Conservation (phyloP, 2,329 filamentous ascomycete species). For the Aschersonia sp. region DNA sequence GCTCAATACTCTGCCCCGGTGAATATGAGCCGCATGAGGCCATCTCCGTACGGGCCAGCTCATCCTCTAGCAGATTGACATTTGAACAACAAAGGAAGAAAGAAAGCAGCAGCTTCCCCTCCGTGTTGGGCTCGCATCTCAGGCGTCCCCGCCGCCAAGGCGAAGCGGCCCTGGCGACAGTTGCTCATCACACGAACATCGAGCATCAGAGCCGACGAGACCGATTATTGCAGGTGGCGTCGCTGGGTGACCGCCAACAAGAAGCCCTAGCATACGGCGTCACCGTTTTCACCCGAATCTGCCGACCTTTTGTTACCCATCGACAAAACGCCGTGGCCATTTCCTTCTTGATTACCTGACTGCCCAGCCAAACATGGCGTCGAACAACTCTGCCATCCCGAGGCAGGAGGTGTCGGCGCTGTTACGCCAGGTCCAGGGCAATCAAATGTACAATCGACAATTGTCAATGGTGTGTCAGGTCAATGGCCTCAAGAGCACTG, state of each 20-base stretch:
- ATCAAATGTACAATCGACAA: constrained; percentile 40
- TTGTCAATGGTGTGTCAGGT: constrained; percentile 63
- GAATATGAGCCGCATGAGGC: too few relatives aligned
- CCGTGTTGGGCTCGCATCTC: not conserved
- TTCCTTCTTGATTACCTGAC: not conserved
- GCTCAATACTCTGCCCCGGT: too few relatives aligned
- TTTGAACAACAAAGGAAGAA: not conserved
- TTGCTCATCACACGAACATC: too few relatives aligned
- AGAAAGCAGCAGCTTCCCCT: not conserved
- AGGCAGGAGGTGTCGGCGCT: constrained; percentile 29
- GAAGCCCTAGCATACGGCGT: not conserved
- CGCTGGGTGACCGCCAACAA: too few relatives aligned
- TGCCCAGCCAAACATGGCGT: constrained; percentile 9
- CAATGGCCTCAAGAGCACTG: constrained; percentile 63
- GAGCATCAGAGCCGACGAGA: too few relatives aligned
- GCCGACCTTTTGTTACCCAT: constrained; percentile 3
- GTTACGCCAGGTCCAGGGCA: constrained; percentile 27
- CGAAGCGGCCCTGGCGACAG: not conserved
- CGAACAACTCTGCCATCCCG: constrained; percentile 14
- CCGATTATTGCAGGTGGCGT: too few relatives aligned
- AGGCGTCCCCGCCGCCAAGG: not conserved
- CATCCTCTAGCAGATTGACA: too few relatives aligned
- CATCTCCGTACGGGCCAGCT: too few relatives aligned
- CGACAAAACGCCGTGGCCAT: not conserved
- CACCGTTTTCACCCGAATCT: not conserved